Conservation (phyloP, 169 alveolate species). For the Plasmodium berghei region DNA sequence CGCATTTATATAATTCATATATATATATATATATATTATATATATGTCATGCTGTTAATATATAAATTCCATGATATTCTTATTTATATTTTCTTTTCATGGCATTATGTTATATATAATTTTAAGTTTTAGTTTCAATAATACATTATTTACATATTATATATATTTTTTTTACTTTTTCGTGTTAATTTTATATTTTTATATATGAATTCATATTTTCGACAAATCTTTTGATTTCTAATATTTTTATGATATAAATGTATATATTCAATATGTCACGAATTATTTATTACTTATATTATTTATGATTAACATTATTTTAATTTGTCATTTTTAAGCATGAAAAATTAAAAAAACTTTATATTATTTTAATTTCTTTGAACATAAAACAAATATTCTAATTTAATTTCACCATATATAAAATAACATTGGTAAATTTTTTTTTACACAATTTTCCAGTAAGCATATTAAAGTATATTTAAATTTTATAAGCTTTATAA, state of each 20-base stretch:
- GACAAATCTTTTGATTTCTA: constrained; percentile 2
- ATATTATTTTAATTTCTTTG: no score
- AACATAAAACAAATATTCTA: no score
- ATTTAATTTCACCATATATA: no score
- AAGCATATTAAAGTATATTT: no score
- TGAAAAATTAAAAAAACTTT: not conserved
- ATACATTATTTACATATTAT: constrained; percentile 15
- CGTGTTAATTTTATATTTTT: constrained; percentile 20
- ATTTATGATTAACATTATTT: constrained; percentile 13
- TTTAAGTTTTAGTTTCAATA: constrained; percentile 75
- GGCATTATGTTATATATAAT: constrained; percentile 12
- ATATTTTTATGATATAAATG: not conserved
- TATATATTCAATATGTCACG: constrained; percentile 1
- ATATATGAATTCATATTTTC: constrained; percentile 4
- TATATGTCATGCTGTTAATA: not conserved
- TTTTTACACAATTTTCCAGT: no score
- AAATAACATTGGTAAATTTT: no score
- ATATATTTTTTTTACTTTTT: not conserved
- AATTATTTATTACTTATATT: constrained; percentile 2
- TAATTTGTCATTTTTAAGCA: constrained; percentile 4
- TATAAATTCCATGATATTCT: not conserved
- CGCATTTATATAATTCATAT: not conserved
- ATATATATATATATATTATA: not conserved
- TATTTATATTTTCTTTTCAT: not conserved
- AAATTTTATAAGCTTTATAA: no score